Base-by-base conservation (phyloP, 768 basidiomycete genomes). In the Suillus bovinus region DNA sequence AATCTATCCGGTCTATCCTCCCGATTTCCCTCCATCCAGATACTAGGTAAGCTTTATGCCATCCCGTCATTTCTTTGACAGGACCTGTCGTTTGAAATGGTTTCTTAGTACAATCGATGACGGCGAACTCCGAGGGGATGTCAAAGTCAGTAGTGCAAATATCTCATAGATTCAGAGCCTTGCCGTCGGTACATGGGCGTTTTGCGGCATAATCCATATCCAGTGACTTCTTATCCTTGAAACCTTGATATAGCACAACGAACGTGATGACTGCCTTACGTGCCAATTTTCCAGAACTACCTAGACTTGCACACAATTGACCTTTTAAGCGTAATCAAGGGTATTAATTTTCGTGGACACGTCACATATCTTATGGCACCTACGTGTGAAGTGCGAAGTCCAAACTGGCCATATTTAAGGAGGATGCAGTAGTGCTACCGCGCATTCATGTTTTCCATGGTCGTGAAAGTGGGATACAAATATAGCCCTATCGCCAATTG, bases 321-420 rank as follows among this genome's bases (percentile, higher is more conserved):
- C 5, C 54, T 36, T 27, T 55, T 38, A 52, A 52, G 29, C 50
- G 50, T 29, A 33, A 31, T 52, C 50, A 52, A 52, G 50, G 50
- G 29, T 52, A 52, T 33, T 52, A 20, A 6, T 52, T 52, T 52
- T 52, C 20, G 50, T 31, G 50, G 50, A 29, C 50, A 52, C 50
- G 50, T 52, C 50, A 31, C 10, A 52, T 31, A 50, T 20, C 27
- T 50, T 50, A 29, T 50, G 49, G 49, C 49, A 29, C n/a, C n/a
- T n/a, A n/a, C 17, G 49, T 50, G 49, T 29, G 49, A 50, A 50
- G 49, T 31, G 9, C 9, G 16, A 50, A 29, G 24, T 9, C 29
- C 20, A 29, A 31, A 36, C 9, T 38, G 34, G 22, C 22, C 34
- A 34, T 34, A 54, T 53, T 53, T 34, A 17, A 34, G 34, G 53